Conservation (phyloP, 805 yeast genomes). For the Maudiozyma barnettii region DNA sequence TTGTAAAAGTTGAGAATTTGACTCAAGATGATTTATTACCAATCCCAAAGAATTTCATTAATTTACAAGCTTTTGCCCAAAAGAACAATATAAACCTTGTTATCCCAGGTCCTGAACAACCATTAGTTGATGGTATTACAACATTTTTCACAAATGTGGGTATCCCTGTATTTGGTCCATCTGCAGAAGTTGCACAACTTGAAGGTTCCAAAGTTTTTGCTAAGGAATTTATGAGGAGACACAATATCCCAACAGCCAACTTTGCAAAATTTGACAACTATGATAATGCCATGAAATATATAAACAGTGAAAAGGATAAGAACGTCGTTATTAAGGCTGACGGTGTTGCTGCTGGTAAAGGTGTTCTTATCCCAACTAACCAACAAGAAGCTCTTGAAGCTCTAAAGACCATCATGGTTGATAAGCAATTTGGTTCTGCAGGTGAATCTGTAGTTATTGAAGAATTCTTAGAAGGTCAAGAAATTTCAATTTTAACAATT, state of each 20-base stretch:
- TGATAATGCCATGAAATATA: constrained; percentile 62
- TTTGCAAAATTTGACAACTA: constrained; percentile 74
- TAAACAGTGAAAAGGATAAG: constrained; percentile 44
- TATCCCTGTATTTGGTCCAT: constrained; percentile 96
- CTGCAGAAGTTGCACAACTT: constrained; percentile 79
- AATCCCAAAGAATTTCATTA: constrained; percentile 55
- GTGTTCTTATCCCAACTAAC: constrained; percentile 83
- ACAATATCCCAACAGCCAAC: constrained; percentile 88
- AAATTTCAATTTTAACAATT: constrained; percentile 82
- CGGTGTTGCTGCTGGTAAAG: constrained; percentile 98
- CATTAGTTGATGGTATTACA: constrained; percentile 88
- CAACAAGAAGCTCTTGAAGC: constrained; percentile 81
- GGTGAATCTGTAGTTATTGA: constrained; percentile 94
- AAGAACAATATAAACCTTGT: constrained; percentile 61
- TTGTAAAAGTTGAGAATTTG: constrained; percentile 55
- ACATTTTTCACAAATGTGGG: constrained; percentile 68
- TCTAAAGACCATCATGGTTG: constrained; percentile 80
- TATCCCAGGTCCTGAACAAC: constrained; percentile 98
- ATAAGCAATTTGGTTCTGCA: constrained; percentile 80
- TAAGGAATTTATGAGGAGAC: constrained; percentile 86
- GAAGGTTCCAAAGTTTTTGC: constrained; percentile 96
- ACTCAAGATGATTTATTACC: constrained; percentile 42
- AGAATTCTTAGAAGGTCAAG: constrained; percentile 95
- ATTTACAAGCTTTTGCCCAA: constrained; percentile 64
- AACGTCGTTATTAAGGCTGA: constrained; percentile 86